Conservation (phyloP, 2,329 filamentous ascomycete species). For the Didymella arachidicola region DNA sequence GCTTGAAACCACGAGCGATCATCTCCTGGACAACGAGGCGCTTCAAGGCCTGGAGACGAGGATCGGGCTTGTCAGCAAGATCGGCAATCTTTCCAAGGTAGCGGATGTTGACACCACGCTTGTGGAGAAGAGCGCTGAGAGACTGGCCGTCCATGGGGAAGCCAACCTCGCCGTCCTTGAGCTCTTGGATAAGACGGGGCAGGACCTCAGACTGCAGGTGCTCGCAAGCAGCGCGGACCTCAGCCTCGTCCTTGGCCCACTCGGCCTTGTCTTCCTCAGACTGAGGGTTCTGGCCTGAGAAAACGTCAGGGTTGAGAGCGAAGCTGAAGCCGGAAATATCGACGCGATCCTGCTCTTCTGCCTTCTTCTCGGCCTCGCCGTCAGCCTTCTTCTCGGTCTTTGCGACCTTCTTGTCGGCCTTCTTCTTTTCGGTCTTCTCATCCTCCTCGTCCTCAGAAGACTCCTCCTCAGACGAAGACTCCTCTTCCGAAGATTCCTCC, state of each 20-base stretch:
- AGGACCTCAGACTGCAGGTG: conserved; percentile 80
- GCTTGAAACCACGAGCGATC: conserved; percentile 95
- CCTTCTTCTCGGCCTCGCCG: conserved; percentile 28
- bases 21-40: conserved; percentile 88
- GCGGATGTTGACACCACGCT: conserved; percentile 94
- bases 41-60: conserved; percentile 77
- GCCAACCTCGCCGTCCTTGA: conserved; percentile 90
- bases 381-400: conserved; percentile 31
- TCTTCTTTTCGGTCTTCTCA: conserved; percentile 54
- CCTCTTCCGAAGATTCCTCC: conserved; percentile 29
- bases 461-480: conserved; percentile 36
- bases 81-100: conserved; percentile 88
- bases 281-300: conserved; percentile 89
- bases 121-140: conserved; percentile 86
- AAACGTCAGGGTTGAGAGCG: conserved; percentile 91
- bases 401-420: conserved; percentile 27
- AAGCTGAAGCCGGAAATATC: conserved; percentile 89
- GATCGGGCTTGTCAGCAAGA: conserved; percentile 65
- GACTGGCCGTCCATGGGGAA: conserved; percentile 99
- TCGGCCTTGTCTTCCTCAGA: conserved; percentile 89
- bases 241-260: conserved; percentile 82
- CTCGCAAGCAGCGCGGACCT: conserved; percentile 83
- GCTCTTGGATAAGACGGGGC: conserved; percentile 83
- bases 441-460: conserved; percentile 60
- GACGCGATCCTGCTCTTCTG: conserved; percentile 69